A percentile compares a stretch with the other conserved stretches of the same genome.
These are phyloP conservation scores for Candida ponderosae DNA, from an alignment of 805 yeast genomes.

Conservation along the genomic window DNA sequence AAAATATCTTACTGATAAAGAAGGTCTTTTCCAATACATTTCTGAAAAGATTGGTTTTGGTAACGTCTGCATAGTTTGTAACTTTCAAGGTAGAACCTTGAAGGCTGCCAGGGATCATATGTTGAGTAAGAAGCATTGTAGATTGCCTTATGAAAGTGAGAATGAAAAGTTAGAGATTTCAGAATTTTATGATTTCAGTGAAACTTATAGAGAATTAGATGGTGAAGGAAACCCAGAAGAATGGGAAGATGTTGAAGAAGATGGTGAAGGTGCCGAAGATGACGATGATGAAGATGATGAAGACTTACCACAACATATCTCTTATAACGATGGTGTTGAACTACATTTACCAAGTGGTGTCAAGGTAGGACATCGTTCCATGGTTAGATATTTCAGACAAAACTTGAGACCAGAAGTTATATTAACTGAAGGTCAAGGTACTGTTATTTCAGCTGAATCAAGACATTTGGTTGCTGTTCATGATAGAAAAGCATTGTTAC, in stretches of 20 bases:
- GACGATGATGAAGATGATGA: slow-evolving; percentile 30
- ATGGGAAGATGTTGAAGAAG: slow-evolving; percentile 17
- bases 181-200: slow-evolving; percentile 83
- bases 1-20: slow-evolving; percentile 57
- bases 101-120: slow-evolving; percentile 91
- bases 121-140: slow-evolving; percentile 80
- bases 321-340: slow-evolving; percentile 59
- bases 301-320: slow-evolving; percentile 29
- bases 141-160: slow-evolving; percentile 81
- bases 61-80: slow-evolving; percentile 78
- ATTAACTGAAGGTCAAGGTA: slow-evolving; percentile 71
- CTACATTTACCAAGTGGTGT: slow-evolving; percentile 78
- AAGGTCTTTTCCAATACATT: slow-evolving; percentile 69
- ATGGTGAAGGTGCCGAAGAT: slow-evolving; percentile 31
- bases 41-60: slow-evolving; percentile 92
- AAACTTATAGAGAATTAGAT: slow-evolving; percentile 46
- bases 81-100: slow-evolving; percentile 75
- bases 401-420: slow-evolving; percentile 50
- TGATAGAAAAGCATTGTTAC: slow-evolving; percentile 36
- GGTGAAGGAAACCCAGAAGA: slow-evolving; percentile 22
- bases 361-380: slow-evolving; percentile 79
- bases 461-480: slow-evolving; percentile 35
- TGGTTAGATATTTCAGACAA: slow-evolving; percentile 75
- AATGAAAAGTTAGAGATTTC: slow-evolving; percentile 82
- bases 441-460: slow-evolving; percentile 81